Percentiles rank a stretch among this genome's conserved stretches.
These are phyloP conservation scores for Arthromyces matolae DNA, from an alignment of 768 basidiomycete genomes.

Conservation along the genomic window DNA sequence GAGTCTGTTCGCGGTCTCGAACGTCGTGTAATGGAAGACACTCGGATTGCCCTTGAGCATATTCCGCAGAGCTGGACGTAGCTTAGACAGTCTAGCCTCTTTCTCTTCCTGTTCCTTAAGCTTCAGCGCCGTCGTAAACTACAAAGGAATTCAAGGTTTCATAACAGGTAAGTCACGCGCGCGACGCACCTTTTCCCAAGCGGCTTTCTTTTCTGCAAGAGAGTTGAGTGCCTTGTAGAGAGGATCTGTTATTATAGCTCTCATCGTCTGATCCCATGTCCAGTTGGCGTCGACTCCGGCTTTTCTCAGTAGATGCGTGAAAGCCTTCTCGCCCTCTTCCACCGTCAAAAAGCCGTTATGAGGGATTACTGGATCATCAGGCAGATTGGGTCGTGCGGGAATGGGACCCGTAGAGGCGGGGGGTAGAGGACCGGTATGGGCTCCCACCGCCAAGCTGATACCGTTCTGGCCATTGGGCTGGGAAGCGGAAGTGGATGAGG, in stretches of 20 bases:
- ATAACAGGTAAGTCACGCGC: not conserved
- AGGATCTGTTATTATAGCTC: constrained; percentile 97
- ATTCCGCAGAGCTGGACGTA: constrained; percentile 83
- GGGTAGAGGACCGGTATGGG: constrained; percentile 56
- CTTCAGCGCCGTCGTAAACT: constrained; percentile 78
- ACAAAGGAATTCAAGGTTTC: constrained; percentile 9
- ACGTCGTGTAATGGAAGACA: constrained; percentile 90
- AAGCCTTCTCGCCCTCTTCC: constrained; percentile 93
- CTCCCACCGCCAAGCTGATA: constrained; percentile 43
- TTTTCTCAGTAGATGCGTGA: constrained; percentile 84
- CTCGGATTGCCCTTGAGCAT: constrained; percentile 85
- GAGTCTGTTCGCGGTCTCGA: constrained; percentile 80
- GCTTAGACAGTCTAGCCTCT: constrained; percentile 76
- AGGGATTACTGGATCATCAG: constrained; percentile 85
- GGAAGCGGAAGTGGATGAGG: constrained; percentile 48
- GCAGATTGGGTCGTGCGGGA: constrained; percentile 74
- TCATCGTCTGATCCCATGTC: constrained; percentile 99
- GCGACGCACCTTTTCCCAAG: constrained; percentile 82
- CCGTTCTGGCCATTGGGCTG: constrained; percentile 49
- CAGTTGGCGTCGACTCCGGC: constrained; percentile 88
- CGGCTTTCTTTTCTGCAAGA: constrained; percentile 89
- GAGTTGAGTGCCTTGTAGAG: constrained; percentile 92
- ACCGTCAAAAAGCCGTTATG: constrained; percentile 84
- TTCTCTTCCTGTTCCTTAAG: constrained; percentile 84
- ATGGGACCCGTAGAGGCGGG: constrained; percentile 56